phyloP scores from a whole-genome alignment of 2,329 filamentous ascomycete species.

The Fusarium musae region DNA sequence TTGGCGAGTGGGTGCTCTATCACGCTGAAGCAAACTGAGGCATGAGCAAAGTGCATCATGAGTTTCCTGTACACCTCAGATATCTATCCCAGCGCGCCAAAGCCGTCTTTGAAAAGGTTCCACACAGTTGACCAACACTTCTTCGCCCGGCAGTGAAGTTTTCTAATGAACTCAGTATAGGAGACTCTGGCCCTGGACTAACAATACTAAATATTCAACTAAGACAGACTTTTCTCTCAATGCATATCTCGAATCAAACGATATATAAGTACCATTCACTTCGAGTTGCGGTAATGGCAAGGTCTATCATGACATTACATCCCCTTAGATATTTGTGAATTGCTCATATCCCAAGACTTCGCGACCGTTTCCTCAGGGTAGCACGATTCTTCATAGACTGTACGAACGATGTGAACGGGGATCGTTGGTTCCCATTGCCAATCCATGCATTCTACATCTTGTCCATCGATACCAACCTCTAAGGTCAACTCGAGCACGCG shows the following conservation, averaged over 20 bases:
- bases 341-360: neutral
- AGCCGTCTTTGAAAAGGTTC: neutral
- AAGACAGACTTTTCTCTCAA: neutral
- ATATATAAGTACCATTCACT: neutral
- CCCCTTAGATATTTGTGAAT: neutral
- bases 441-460: conserved; percentile 24
- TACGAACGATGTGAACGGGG: conserved; percentile 21
- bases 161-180: neutral
- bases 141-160: neutral
- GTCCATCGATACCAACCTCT: neutral
- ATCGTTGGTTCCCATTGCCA: conserved; percentile 31
- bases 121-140: neutral
- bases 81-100: neutral
- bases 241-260: neutral
- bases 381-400: conserved; percentile 9
- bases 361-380: conserved; percentile 6
- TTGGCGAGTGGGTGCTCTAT: neutral
- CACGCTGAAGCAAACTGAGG: neutral
- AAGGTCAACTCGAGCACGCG: conserved; percentile 8
- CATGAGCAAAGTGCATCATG: neutral
- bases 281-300: neutral
- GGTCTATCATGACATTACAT: neutral
- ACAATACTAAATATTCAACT: neutral
- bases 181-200: neutral
- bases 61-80: no score